Evolutionary conservation across 2,329 filamentous ascomycete genomes (phyloP), one percentile per base, ranked within the genome.

Genomic region (Nemania sp.): DNA sequence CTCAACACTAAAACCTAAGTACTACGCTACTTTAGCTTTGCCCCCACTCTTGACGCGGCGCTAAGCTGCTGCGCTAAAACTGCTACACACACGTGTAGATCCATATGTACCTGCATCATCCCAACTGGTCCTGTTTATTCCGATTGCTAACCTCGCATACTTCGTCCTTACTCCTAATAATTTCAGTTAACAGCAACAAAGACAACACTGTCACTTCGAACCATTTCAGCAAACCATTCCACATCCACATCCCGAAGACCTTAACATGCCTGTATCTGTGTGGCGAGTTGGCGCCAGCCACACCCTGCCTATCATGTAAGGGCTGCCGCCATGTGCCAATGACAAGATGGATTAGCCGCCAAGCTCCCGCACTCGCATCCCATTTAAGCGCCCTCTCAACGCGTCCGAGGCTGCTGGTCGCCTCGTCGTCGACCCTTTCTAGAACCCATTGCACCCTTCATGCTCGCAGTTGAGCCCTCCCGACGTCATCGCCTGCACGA

Each of bases 291-390:
- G 17, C n/a, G 42, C 18, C 5, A 13, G 2, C 11, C 15, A 17
- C 13, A 25, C 29, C 25, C 35, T 29, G 18, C 35, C 32, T 9
- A 11, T 50, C 15, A 58, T 11, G 18, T 34, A 34, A 34, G 25
- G 34, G 39, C 17, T 37, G 46, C 42, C 25, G 35, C 34, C n/a
- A 12, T 29, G 59, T 37, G 35, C 60, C 69, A 68, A 71, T 68
- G 66, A 58, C 60, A 55, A 65, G 52, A 53, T 65, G 54, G 58
- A 65, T 67, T 71, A 71, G 69, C 69, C 69, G 69, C 69, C 65
- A 59, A 48, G 25, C 54, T 37, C 53, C 58, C 53, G 50, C 57
- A 50, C 34, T 65, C 54, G 58, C 54, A 12, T 39, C 57, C 51
- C 64, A 47, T 34, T 55, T 68, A 70, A 69, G 68, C 69, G 68